Evolutionary conservation across 2,329 filamentous ascomycete genomes (phyloP).

Genomic region (Septoria linicola): DNA sequence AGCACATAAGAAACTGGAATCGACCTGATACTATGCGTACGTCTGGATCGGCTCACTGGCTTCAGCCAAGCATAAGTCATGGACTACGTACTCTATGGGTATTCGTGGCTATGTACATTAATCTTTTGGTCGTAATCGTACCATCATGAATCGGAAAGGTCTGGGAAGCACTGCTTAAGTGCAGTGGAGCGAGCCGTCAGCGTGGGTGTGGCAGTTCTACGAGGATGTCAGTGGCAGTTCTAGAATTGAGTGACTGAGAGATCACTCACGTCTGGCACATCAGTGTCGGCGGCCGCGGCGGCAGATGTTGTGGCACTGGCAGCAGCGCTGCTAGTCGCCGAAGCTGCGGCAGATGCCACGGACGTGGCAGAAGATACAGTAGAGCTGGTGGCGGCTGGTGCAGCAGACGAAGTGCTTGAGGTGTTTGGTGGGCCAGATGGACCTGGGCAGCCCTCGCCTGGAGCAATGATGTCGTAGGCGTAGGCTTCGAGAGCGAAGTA

Average conservation of each 20-base stretch:
- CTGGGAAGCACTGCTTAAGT: background rate
- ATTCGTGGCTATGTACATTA: slow-evolving; percentile 7
- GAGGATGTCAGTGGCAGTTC: background rate
- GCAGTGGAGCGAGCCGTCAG: slow-evolving; percentile 31
- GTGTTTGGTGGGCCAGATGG: slow-evolving; percentile 21
- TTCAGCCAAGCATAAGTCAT: background rate
- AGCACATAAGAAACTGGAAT: too few species aligned
- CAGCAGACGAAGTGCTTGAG: slow-evolving; percentile 15
- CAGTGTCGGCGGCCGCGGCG: slow-evolving; percentile 15
- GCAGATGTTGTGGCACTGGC: slow-evolving; percentile 66
- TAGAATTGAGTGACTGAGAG: background rate
- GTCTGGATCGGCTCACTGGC: too few species aligned
- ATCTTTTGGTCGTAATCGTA: slow-evolving; percentile 9
- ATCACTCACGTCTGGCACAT: slow-evolving; percentile 6
- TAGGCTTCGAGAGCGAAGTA: slow-evolving; percentile 69
- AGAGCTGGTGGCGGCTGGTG: slow-evolving; percentile 18
- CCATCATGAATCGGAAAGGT: slow-evolving; percentile 3
- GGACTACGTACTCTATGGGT: background rate
- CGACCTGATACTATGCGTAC: too few species aligned
- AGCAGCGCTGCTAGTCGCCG: slow-evolving; percentile 1
- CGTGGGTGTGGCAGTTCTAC: slow-evolving; percentile 32
- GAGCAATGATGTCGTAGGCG: slow-evolving; percentile 63
- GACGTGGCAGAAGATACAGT: slow-evolving; percentile 17
- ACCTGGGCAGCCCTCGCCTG: slow-evolving; percentile 62
- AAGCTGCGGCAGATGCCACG: slow-evolving; percentile 1